Evolutionary conservation across 225 moss, liverwort and hornwort species (phyloP), one percentile per base, ranked within the genome.

Genomic region (Antitrichia curtipendula): DNA sequence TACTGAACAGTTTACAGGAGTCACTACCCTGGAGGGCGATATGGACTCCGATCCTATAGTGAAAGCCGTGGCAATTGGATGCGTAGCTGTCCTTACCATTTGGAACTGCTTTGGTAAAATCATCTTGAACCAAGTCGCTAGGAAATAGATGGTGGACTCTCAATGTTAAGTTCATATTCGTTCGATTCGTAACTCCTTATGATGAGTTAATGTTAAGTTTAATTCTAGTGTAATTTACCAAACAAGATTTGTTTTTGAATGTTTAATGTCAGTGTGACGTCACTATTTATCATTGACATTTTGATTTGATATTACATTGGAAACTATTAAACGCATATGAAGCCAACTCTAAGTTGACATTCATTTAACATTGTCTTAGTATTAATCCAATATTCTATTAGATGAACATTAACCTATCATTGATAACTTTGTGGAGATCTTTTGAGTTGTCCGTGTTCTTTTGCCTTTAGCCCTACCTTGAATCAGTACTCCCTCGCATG

Each of bases 81-180:
- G 92, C 89, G 89, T 98, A 50, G 91, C 88, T 38, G 76, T 80
- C 32, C 87, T 96, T 41, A 92, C 93, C 27, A 53, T 96, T 82
- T 95, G 84, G 87, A 98, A 96, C 86, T 96, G 95, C 86, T 91
- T 94, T 84, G 96, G 96, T 96, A 89, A 28, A 53, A 50, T 84
- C 22, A 11, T 68, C 82, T 63, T 80, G 36, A 82, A 81, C 62
- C 70, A 57, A 81, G 66, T 75, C 28, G 61, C 80, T 69, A 63
- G 78, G 52, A 81, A 84, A 73, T 54, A 80, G 38, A 40, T 72
- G 21, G 29, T 10, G n/a, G 50, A 19, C 72, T 69, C 68, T 79
- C 36, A 36, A 43, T 78, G 56, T 66, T 68, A 25, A 43, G 56
- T 78, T 36, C 43, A 77, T 65, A 25, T 24, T 76, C 85, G 20